phyloP scores from a whole-genome alignment of 2,329 filamentous ascomycete genomes.

The Sporothrix brunneoviolacea region DNA sequence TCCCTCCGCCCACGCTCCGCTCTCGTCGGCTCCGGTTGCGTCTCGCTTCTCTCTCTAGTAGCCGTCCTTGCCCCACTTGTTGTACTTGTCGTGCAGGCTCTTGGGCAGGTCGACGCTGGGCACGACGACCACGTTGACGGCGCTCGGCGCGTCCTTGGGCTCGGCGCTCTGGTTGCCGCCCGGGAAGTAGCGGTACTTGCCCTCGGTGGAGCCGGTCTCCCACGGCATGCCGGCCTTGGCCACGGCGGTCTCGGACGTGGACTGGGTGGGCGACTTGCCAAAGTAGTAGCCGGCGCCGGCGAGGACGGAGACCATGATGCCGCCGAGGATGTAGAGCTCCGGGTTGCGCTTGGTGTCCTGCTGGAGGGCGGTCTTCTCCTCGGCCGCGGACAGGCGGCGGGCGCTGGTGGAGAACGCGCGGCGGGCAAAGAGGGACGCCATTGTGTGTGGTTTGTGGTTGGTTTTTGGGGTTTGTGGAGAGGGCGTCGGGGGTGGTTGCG shows the following conservation, averaged over 20 bases:
- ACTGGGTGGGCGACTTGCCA: constrained; percentile 74
- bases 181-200: constrained; percentile 75
- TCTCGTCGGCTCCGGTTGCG: too few species aligned
- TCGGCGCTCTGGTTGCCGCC: constrained; percentile 70
- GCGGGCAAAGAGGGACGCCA: constrained; percentile 52
- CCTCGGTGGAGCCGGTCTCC: constrained; percentile 61
- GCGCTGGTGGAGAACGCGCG: constrained; percentile 48
- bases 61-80: constrained; percentile 99
- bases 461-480: not conserved
- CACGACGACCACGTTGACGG: constrained; percentile 88
- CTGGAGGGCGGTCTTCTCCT: constrained; percentile 44
- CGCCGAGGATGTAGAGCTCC: constrained; percentile 62
- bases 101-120: constrained; percentile 89
- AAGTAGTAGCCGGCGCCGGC: constrained; percentile 87
- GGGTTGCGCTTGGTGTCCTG: constrained; percentile 51
- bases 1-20: too few species aligned
- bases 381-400: constrained; percentile 23
- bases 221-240: constrained; percentile 80
- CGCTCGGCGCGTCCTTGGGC: constrained; percentile 86
- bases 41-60: constrained; percentile 47
- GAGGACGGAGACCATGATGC: constrained; percentile 84
- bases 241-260: constrained; percentile 73
- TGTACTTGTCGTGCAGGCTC: constrained; percentile 93
- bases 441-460: constrained; percentile 29
- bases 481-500: not conserved